Evolutionary conservation across 2,329 filamentous ascomycete species (phyloP), one percentile per base, ranked within the genome.

Genomic region (Colletotrichum phormii): DNA sequence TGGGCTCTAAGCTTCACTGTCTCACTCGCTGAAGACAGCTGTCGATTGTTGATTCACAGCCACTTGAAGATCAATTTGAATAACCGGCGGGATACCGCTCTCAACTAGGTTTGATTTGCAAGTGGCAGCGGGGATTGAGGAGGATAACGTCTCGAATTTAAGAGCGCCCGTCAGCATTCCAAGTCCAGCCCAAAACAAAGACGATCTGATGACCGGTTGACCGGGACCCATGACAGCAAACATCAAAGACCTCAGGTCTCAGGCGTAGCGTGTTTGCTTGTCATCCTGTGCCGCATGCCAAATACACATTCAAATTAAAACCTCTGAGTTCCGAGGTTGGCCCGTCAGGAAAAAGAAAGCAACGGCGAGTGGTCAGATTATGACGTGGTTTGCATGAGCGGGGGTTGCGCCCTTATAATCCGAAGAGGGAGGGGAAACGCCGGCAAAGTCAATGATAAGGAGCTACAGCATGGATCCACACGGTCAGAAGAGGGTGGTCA

Each of bases 281-380:
- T 46, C 8, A 7, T n/a, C 1, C 49, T 29, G 31, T 37, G 18
- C 22, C 6, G 13, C 22, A 24, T 26, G 29, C 15, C 46, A 37
- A 37, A 15, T 26, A n/a, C 22, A 4, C 18, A 24, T 4, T 11
- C 51, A 35, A 13, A 33, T n/a, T 33, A 57, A 59, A 33, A 31
- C n/a, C 35, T 51, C 33, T 53, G 22, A 4, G 5, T 46, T 31
- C 55, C 26, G 24, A 64, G 26, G 22, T 65, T 51, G 31, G 26
- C 31, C 53, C 55, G 35, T 8, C 15, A 57, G 49, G 54, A 71
- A 73, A 65, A 73, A 73, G 67, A 65, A 73, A 73, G 46, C 31
- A 46, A 31, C 9, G n/a, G 51, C 11, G 18, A 22, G 24, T 70
- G 59, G 59, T 63, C 61, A 64, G 61, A 65, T 65, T 37, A 65